Evolutionary conservation across 805 yeast genomes (phyloP), one percentile per base, ranked within the genome.

Genomic region (Saccharomycopsis fermentans): DNA sequence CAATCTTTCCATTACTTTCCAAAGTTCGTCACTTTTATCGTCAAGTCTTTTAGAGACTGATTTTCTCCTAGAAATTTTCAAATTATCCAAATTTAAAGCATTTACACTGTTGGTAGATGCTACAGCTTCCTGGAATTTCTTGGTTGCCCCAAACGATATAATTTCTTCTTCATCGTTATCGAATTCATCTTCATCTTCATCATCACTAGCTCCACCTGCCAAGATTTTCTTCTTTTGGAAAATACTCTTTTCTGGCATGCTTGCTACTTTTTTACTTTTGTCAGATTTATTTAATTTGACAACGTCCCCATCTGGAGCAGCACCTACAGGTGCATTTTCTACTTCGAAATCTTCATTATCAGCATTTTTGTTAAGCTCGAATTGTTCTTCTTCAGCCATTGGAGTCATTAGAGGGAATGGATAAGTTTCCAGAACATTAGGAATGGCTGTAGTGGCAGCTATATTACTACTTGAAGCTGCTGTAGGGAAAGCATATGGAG

Each of bases 1-100:
- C 75, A 91, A 78, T 61, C 79, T 78, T 64, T 80, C 80, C 99
- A 94, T 94, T 40, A 86, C 83, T 39, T 82, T 81, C 98, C 98
- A 92, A 59, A 94, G 75, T 58, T 77, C 78, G 63, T 82, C 84
- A 36, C 88, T 88, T 47, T 69, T 66, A 19, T 61, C 52, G 32
- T 59, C 27, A 60, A 59, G 57, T 50, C 19, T 54, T 59, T 29
- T 58, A 29, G 37, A 24, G 16, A 65, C 58, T 39, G 60, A 55
- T n/a, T 59, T 35, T 34, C 48, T 52, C 24, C 51, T 43, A 29
- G 55, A 52, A 51, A 39, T 35, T 43, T 62, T 64, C 32, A 79
- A 69, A 66, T 75, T 79, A 60, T 74, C 73, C 3, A 43, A 43
- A 24, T 43, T 21, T 21, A 43, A 43, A 6, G 12, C 29, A 9